Evolutionary conservation across 352 stramenopile genomes (phyloP), one percentile per base, ranked within the genome.

Genomic region (Peronospora farinosa): DNA sequence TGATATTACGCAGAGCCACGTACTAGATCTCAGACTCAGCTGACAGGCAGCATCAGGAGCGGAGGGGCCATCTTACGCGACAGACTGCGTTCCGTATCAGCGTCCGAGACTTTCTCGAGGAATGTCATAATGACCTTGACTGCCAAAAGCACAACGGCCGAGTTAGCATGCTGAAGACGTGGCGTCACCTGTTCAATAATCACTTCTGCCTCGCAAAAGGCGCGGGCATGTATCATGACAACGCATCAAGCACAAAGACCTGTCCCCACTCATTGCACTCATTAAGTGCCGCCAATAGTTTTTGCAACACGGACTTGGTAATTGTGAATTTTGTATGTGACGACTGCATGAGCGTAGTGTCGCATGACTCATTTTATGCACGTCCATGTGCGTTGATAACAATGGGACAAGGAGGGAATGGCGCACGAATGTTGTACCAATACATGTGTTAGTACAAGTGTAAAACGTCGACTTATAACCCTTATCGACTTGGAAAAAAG

Each of bases 241-340:
- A 64, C 16, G 90, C 92, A 66, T 99, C 96, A 5, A 99, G 68
- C 57, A 99, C 98, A 61, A 98, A 98, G 5, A 99, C 96, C 70
- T 99, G 95, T 25, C 96, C 96, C 96, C 96, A 99, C 74, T n/a
- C 97, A 51, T 97, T 98, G 74, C 96, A 99, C 69, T 99, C 97
- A 57, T 99, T 98, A n/a, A 99, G 72, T 5, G 96, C 96, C 0
- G 96, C 96, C 13, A 99, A 66, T 23, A 99, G 82, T 67, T 99
- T 99, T 69, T 98, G 95, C 38, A 99, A 65, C 50, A 98, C 92
- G 4, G 88, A 96, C 31, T 97, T 96, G 42, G 82, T 97, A 63
- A 99, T 97, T 59, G 97, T 92, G 58, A 92, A 92, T 21, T 21
- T 21, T 21, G 19, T 1, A 21, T 21, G 3, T 21, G 19, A 21